Base-by-base conservation (phyloP, 768 basidiomycete genomes). In the Vishniacozyma victoriae region DNA sequence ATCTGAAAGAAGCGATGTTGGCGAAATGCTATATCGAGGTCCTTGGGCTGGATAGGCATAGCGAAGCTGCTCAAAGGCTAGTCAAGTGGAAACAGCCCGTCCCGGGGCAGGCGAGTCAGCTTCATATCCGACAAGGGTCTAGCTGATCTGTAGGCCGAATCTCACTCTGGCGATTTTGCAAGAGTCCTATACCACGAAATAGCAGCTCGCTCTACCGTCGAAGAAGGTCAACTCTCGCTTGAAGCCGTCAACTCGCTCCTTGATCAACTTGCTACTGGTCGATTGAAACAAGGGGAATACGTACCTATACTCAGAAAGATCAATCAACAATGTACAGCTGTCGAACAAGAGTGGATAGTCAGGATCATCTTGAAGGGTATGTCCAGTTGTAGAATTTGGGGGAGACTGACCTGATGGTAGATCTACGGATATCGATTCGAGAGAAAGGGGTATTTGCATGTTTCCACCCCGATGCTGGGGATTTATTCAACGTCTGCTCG, bases 281-380 rank as follows among this genome's bases (percentile, higher is more conserved):
- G 86, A 2, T 85, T 67, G 36, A 67, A 61, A 27, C 64, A 67
- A 53, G 54, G 86, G 16, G 60, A 79, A 11, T 87, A 92, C 60
- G 79, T 82, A 3, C 84, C 79, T 41, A 80, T 90, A 2, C 70
- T 95, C 2, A 85, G 86, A 57, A 85, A 87, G 60, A 72, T 77
- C 41, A 62, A 70, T 43, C 60, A 70, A 26, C 79, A 80, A 35
- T 75, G 84, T 20, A 93, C 91, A 1, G 76, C 92, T 0, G 81
- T 84, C 47, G 92, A 97, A 63, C 92, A 95, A 63, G 80, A 82
- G 40, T 99, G 95, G 95, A 83, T 99, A 48, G 84, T 87, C n/a
- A 81, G 90, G 6, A 88, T 99, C 67, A 86, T 99, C 40, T 76
- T 97, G 26, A 95, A 96, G 78, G 93, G 93, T 2, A 23, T 40